Percentiles rank a stretch among this genome's conserved stretches.
Evolutionary conservation across 169 alveolate species (phyloP).

Genomic region (Neospora caninum): DNA sequence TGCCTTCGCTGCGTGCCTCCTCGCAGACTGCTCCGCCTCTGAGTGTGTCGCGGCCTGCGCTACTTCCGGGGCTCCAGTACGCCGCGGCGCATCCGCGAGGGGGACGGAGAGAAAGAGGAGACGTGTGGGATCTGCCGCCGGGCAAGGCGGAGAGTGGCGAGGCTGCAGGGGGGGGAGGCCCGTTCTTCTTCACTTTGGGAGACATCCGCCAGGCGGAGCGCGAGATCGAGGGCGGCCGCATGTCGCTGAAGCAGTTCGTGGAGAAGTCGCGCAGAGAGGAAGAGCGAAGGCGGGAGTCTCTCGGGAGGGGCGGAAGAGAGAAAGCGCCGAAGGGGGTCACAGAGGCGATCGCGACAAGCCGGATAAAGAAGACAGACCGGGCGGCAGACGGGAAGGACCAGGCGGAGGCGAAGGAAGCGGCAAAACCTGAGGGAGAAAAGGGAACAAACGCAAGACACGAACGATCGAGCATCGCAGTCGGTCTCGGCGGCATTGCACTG

Average conservation of each 20-base stretch:
- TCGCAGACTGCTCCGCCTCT: too few relatives aligned
- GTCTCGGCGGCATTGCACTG: conserved; percentile 38
- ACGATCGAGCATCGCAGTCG: not conserved
- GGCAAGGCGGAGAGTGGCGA: not conserved
- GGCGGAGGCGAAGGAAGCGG: not conserved
- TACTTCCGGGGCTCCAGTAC: not conserved
- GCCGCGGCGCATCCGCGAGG: not conserved
- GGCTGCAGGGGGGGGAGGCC: not conserved
- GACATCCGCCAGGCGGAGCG: conserved; percentile 42
- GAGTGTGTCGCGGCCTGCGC: too few relatives aligned
- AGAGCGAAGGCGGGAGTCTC: not conserved
- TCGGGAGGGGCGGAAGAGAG: not conserved
- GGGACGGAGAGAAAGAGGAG: not conserved
- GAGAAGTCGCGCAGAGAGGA: not conserved
- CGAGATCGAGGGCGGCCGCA: conserved; percentile 24
- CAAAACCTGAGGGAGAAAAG: not conserved
- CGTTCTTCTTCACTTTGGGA: conserved; percentile 20
- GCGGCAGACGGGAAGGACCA: not conserved
- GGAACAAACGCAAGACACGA: not conserved
- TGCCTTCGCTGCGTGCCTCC: too few relatives aligned
- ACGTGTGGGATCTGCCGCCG: not conserved
- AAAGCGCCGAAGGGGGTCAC: not conserved
- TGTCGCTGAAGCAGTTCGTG: not conserved
- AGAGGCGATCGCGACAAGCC: too few relatives aligned
- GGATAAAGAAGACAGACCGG: too few relatives aligned